Conservation (phyloP, 2,329 filamentous ascomycete species). For the Xylaria sp. region DNA sequence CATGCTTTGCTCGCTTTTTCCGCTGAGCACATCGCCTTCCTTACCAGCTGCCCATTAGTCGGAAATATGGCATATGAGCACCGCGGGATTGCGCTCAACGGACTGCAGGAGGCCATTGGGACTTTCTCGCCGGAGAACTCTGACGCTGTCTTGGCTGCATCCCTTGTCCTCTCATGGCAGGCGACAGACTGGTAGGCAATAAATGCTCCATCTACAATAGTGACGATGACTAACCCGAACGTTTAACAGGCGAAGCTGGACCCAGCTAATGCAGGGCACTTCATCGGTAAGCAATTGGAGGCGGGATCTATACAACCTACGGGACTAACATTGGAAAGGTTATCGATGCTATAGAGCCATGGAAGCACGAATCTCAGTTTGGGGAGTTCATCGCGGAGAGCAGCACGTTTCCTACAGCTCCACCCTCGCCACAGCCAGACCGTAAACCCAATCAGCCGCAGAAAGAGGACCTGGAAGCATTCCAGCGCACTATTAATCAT, state of each 20-base stretch:
- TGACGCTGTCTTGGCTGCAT: conserved; percentile 91
- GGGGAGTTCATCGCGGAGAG: conserved; percentile 84
- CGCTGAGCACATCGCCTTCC: conserved; percentile 92
- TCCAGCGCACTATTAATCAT: conserved; percentile 74
- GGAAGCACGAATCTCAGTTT: conserved; percentile 91
- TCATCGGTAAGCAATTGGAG: conserved; percentile 73
- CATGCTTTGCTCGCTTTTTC: conserved; percentile 91
- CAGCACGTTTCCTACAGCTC: conserved; percentile 76
- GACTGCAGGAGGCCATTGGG: conserved; percentile 86
- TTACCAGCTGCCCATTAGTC: conserved; percentile 85
- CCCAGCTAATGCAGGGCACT: conserved; percentile 89
- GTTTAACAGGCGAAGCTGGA: conserved; percentile 83
- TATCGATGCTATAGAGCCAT: conserved; percentile 88
- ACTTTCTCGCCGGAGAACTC: conserved; percentile 87
- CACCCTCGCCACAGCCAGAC: conserved; percentile 70
- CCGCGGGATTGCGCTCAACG: conserved; percentile 84
- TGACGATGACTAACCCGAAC: conserved; percentile 51
- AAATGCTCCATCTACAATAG: conserved; percentile 47
- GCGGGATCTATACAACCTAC: not conserved
- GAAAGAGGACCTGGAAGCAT: conserved; percentile 76
- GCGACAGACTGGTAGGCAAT: conserved; percentile 88
- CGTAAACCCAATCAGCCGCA: conserved; percentile 70
- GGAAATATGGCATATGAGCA: conserved; percentile 91
- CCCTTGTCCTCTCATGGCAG: conserved; percentile 94
- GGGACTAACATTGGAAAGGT: conserved; percentile 65